Evolutionary conservation across 148 eudicot genomes (phyloP), one percentile per base, ranked within the genome.

Genomic region (Pharnaceum exiguum): DNA sequence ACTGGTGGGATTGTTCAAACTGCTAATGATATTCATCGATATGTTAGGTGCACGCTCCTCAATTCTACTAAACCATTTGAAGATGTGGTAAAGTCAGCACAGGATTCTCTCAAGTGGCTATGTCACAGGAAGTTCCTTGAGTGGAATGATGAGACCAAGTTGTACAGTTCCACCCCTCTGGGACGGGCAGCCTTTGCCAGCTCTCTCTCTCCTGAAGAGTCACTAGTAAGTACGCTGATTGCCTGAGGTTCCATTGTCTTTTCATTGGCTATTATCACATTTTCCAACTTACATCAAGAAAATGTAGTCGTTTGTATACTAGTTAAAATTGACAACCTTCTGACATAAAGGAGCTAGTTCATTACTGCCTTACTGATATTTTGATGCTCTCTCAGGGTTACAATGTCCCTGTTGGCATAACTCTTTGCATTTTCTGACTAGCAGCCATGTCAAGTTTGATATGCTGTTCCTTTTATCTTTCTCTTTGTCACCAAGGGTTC

Each of bases 161-260:
- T 94, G 56, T 94, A 94, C 68, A 86, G 78, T 65, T 69, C 82
- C 53, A 89, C 99, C 7, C 95, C 99, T 63, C 79, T 94, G 51
- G 99, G 99, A 53, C 89, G 87, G 51, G 99, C 99, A 47, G 66
- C 95, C 61, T 94, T 94, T 75, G 96, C 96, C 65, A 94, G 99
- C 71, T 94, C 99, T 63, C 79, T 94, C 17, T 72, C 82, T 42
- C 99, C 99, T 29, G 99, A 94, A 67, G 99, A 94, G 58, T 94
- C 99, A 57, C 89, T 94, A 58, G 99, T 94, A 82, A 64, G 77
- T 67, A 50, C 54, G 66, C 55, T 1, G n/a, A n/a, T n/a, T n/a
- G n/a, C n/a, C n/a, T n/a, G n/a, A n/a, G n/a, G n/a, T n/a, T n/a
- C n/a, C 12, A 23, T 17, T 18, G 11, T 44, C 12, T 46, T 36